Evolutionary conservation across 768 basidiomycete genomes (phyloP).

Genomic region (Stropharia rugosoannulata): DNA sequence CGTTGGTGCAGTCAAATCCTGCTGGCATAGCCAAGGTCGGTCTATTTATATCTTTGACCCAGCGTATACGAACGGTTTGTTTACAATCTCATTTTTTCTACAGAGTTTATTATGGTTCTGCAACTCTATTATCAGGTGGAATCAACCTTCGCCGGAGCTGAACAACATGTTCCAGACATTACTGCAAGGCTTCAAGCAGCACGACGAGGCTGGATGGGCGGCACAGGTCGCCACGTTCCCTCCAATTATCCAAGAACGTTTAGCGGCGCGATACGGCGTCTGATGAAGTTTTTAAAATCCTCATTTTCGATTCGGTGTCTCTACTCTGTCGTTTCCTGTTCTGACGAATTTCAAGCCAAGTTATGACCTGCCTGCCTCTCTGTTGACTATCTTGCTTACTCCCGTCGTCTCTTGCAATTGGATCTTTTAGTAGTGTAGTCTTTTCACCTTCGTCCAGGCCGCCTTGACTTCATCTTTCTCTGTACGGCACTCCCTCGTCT

Average conservation of each 20-base stretch:
- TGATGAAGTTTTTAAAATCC: slow-evolving; percentile 28
- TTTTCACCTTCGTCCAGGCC: slow-evolving; percentile 12
- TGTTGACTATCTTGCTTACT: slow-evolving; percentile 15
- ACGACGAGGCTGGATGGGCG: slow-evolving; percentile 84
- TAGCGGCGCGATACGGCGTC: slow-evolving; percentile 86
- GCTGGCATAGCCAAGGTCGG: slow-evolving; percentile 86
- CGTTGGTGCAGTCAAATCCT: slow-evolving; percentile 92
- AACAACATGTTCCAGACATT: slow-evolving; percentile 94
- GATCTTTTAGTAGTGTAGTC: slow-evolving; percentile 36
- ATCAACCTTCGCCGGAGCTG: slow-evolving; percentile 85
- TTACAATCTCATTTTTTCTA: not conserved
- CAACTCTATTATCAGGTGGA: slow-evolving; percentile 96
- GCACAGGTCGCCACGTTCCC: slow-evolving; percentile 84
- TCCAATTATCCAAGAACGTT: slow-evolving; percentile 82
- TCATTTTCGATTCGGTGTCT: too few species aligned
- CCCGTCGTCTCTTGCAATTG: slow-evolving; percentile 47
- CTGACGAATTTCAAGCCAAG: not conserved
- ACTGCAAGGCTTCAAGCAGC: slow-evolving; percentile 85
- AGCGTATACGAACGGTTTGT: not conserved
- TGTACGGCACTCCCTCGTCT: not conserved
- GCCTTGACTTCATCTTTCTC: slow-evolving; percentile 4
- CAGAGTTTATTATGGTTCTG: slow-evolving; percentile 97
- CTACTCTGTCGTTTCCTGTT: too few species aligned
- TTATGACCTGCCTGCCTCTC: slow-evolving; percentile 12
- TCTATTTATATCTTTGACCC: not conserved